Conservation (phyloP, 2,329 filamentous ascomycete species). For the Sporothrix pseudoabietina region DNA sequence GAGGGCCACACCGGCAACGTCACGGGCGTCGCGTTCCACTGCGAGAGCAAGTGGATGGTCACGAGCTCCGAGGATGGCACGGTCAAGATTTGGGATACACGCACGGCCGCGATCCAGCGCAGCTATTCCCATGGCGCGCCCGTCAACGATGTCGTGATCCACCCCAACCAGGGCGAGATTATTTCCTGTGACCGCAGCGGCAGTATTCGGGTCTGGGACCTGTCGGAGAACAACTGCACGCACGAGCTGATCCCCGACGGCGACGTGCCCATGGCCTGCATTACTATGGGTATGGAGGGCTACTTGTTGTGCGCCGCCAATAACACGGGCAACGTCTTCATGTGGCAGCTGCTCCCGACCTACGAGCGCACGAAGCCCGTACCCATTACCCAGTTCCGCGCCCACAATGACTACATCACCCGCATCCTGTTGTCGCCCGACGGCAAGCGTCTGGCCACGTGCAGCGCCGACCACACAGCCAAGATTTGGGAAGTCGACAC, state of each 20-base stretch:
- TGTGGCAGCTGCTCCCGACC: constrained; percentile 89
- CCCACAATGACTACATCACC: constrained; percentile 90
- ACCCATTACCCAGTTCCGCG: constrained; percentile 84
- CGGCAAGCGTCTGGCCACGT: constrained; percentile 91
- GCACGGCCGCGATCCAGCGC: constrained; percentile 81
- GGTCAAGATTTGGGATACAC: constrained; percentile 95
- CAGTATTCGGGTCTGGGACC: constrained; percentile 92
- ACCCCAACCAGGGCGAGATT: constrained; percentile 97
- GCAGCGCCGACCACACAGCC: constrained; percentile 88
- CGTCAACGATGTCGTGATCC: constrained; percentile 98
- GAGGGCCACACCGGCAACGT: constrained; percentile 96
- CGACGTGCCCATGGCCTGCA: constrained; percentile 88
- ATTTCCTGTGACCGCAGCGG: constrained; percentile 94
- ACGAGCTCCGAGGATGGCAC: constrained; percentile 96
- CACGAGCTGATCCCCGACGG: constrained; percentile 96
- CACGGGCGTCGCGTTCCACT: constrained; percentile 96
- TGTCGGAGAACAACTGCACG: constrained; percentile 95
- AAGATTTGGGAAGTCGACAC: constrained; percentile 95
- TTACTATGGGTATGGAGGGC: constrained; percentile 94
- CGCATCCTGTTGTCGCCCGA: constrained; percentile 89
- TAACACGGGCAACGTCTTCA: constrained; percentile 93
- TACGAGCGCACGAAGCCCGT: constrained; percentile 81
- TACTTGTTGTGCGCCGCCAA: constrained; percentile 91
- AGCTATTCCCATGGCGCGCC: constrained; percentile 89
- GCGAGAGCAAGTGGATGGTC: constrained; percentile 99